Conservation (phyloP, 768 basidiomycete species). For the Rubroboletus satanas region DNA sequence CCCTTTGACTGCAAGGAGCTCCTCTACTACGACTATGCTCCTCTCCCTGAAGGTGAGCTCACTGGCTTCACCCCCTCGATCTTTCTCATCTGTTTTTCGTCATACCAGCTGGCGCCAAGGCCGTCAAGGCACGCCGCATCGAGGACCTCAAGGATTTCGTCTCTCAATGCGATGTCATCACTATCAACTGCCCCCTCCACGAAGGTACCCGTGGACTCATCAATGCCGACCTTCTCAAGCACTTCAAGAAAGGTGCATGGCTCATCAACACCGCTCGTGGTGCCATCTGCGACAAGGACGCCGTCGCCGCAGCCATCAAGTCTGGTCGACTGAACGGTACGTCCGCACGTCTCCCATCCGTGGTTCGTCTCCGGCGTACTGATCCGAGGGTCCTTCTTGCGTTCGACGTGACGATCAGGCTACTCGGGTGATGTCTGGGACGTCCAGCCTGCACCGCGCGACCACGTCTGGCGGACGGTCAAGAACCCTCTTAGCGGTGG, state of each 20-base stretch:
- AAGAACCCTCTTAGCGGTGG: slow-evolving; percentile 80
- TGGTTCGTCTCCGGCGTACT: background rate
- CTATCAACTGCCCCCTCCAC: slow-evolving; percentile 87
- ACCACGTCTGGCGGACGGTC: slow-evolving; percentile 83
- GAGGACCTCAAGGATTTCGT: slow-evolving; percentile 67
- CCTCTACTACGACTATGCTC: slow-evolving; percentile 82
- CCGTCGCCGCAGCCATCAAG: slow-evolving; percentile 70
- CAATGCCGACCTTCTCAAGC: slow-evolving; percentile 75
- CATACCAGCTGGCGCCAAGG: slow-evolving; percentile 52
- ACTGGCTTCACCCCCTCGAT: background rate
- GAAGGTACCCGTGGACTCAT: slow-evolving; percentile 78
- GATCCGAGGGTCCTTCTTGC: background rate
- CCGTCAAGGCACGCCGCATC: slow-evolving; percentile 69
- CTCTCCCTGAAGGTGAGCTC: slow-evolving; percentile 56
- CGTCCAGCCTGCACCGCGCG: slow-evolving; percentile 80
- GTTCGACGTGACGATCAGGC: slow-evolving; percentile 3
- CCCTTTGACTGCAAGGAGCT: slow-evolving; percentile 90
- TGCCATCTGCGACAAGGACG: slow-evolving; percentile 84
- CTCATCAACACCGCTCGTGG: slow-evolving; percentile 93
- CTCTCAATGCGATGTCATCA: slow-evolving; percentile 68
- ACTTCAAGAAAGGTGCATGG: slow-evolving; percentile 92
- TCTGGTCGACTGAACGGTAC: slow-evolving; percentile 68
- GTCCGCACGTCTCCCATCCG: background rate
- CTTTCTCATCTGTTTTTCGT: background rate
- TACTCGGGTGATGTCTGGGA: slow-evolving; percentile 73